Evolutionary conservation across 2,329 filamentous ascomycete genomes (phyloP), one percentile per base, ranked within the genome.

Genomic region (Metarhizium humberi): DNA sequence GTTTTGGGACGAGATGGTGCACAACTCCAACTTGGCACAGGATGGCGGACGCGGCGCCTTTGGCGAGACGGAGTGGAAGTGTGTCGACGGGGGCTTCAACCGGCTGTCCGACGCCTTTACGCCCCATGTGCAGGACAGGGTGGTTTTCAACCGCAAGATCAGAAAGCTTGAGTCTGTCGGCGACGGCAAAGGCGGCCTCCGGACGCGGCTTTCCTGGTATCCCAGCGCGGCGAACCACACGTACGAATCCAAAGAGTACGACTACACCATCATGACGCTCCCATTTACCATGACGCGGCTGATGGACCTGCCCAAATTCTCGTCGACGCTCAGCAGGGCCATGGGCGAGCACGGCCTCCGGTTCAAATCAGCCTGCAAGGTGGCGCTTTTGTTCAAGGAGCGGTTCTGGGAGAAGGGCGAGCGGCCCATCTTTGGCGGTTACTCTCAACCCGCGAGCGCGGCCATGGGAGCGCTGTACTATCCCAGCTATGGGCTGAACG

Each of bases 361-460:
- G 53, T 67, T 63, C 50, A 58, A 57, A 6, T 68, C 59, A 13
- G 61, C 64, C 1, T 59, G 61, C 51, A 70, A 70, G 61, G 73
- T 84, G 2, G 75, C 79, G 0, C 69, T 84, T 3, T 79, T 80
- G 60, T 84, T 81, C 66, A 72, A 78, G 61, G 79, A 79, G 0
- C 76, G 81, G 18, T 66, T 64, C 58, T 66, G 63, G 64, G 61
- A 65, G 42, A 25, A 68, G 56, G 60, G 64, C 13, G 63, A 65
- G 10, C 54, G 57, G 16, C 64, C 64, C 46, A 65, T 66, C 47
- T 66, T 62, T 57, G 66, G 81, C 34, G 79, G 81, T 36, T 84
- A 56, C 48, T 56, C 55, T 29, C 53, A 54, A 48, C 55, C 55
- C 2, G 51, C 20, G 46, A 56, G 55, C n/a, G n/a, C 45, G 13